These are phyloP conservation scores for Barnettozyma hawaiiensis DNA, from an alignment of 1,139 yeast genomes.

Conservation along the genomic window DNA sequence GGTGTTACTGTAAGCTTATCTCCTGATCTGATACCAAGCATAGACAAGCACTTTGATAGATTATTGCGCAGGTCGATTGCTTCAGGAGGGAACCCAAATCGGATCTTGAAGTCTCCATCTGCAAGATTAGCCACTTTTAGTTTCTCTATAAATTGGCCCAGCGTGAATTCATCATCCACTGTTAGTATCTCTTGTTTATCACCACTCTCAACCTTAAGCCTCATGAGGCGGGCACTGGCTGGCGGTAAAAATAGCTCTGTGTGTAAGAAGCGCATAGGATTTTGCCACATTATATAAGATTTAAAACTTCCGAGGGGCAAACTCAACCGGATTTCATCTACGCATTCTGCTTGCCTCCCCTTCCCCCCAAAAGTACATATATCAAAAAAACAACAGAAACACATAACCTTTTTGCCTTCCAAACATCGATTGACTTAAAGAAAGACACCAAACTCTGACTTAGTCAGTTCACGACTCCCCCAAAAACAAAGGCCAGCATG, in stretches of 20 bases:
- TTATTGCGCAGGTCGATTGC: slow-evolving; percentile 33
- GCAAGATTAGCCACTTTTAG: slow-evolving; percentile 11
- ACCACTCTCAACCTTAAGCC: slow-evolving; percentile 24
- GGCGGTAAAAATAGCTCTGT: no score
- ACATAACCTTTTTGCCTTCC: no score
- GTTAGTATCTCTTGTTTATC: slow-evolving; percentile 22
- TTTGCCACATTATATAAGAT: no score
- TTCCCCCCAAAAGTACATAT: no score
- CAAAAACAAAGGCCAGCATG: no score
- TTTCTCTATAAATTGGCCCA: slow-evolving; percentile 20
- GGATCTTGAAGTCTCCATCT: slow-evolving; percentile 27
- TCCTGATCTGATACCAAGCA: slow-evolving; percentile 47
- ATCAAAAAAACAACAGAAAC: no score
- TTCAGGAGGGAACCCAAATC: slow-evolving; percentile 60
- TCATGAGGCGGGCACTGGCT: slow-evolving; percentile 27
- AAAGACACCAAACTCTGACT: not conserved
- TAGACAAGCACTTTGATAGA: slow-evolving; percentile 26
- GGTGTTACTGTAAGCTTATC: slow-evolving; percentile 44
- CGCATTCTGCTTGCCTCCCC: no score
- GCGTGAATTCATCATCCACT: slow-evolving; percentile 23
- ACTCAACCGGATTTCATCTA: not conserved
- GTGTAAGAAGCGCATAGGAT: no score
- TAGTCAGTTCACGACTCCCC: not conserved
- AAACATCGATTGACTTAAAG: no score
- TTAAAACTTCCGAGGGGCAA: not conserved